Base-by-base conservation (phyloP, 2,329 filamentous ascomycete genomes). In the Pseudocercospora fuligena region DNA sequence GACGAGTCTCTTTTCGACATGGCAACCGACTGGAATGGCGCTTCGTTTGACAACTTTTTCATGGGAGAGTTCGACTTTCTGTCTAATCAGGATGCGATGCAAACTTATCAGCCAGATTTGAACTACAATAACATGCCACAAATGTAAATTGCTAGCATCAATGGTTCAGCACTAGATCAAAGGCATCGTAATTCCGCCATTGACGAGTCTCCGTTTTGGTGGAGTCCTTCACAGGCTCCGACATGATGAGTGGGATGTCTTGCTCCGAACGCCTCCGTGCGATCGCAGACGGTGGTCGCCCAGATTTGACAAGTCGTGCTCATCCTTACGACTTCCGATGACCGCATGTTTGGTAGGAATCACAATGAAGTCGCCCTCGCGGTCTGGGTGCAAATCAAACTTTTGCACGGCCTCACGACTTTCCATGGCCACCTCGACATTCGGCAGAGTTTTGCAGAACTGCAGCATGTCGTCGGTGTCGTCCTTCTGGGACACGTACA, bases 191-290 rank as follows among this genome's bases (percentile, higher is more conserved):
- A 60, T 81, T 81, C 60, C 75, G 76, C 79, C 79, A 81, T 14
- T 63, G 21, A 54, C 70, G 73, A 2, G 60, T 57, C 4, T 49
- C 49, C 25, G 59, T 66, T 21, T 14, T 14, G 21, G 56, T 65
- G 19, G 11, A 29, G 12, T 69, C 59, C 25, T 65, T 63, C 2
- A 70, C 56, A 16, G 75, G 72, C 9, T 71, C 73, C 5, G 78
- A 79, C 66, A 76, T 73, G 4, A 81, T 67, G 11, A 81, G 60
- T 7, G 80, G 80, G 16, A 82, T 73, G 2, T 73, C 65, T 67
- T 80, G 79, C 67, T 82, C 80, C 2, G 78, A 80, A 82, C 56
- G 0, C 81, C 80, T 2, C 80, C 80, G 63, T 82, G 80, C 1
- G 80, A 82, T 16, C 80, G 75, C 31, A 82, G 70, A 11, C 76